phyloP scores from a whole-genome alignment of 2,329 filamentous ascomycete species.

The Chaetomiaceae sp. region DNA sequence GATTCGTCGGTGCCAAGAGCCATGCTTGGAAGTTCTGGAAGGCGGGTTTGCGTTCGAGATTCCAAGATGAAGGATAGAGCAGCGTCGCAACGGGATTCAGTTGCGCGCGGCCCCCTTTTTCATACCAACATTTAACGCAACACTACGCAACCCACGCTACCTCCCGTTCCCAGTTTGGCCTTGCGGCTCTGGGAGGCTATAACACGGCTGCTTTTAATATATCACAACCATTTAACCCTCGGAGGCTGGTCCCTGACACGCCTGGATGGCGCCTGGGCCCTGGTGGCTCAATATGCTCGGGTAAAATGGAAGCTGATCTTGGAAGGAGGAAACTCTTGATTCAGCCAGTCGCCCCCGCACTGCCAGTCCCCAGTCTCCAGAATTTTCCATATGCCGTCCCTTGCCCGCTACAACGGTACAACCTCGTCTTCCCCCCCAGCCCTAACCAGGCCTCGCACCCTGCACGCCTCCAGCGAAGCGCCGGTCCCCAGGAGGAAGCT shows the following conservation, averaged over 20 bases:
- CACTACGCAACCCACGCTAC: neutral
- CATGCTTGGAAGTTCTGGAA: neutral
- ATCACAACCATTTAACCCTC: constrained; percentile 25
- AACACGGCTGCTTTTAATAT: constrained; percentile 23
- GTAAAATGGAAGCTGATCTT: constrained; percentile 23
- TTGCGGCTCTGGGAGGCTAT: constrained; percentile 25
- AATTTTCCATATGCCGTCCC: constrained; percentile 11
- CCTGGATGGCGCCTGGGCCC: constrained; percentile 7
- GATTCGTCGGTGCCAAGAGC: neutral
- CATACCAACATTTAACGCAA: neutral
- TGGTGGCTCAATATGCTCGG: constrained; percentile 30
- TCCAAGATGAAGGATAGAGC: constrained; percentile 9
- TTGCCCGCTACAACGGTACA: constrained; percentile 4
- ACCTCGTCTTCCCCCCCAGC: neutral
- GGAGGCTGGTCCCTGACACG: constrained; percentile 17
- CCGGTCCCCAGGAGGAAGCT: constrained; percentile 14
- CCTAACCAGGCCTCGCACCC: neutral
- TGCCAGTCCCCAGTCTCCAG: constrained; percentile 1
- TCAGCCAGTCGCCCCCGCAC: constrained; percentile 13
- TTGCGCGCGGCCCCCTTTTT: neutral
- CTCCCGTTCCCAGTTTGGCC: constrained; percentile 16
- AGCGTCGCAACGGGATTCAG: constrained; percentile 10
- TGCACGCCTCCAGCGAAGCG: neutral
- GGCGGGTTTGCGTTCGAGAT: neutral
- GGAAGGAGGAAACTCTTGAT: constrained; percentile 6